These are phyloP conservation scores for Lepidium sativum DNA, from an alignment of 345 rosid species.

Conservation along the genomic window DNA sequence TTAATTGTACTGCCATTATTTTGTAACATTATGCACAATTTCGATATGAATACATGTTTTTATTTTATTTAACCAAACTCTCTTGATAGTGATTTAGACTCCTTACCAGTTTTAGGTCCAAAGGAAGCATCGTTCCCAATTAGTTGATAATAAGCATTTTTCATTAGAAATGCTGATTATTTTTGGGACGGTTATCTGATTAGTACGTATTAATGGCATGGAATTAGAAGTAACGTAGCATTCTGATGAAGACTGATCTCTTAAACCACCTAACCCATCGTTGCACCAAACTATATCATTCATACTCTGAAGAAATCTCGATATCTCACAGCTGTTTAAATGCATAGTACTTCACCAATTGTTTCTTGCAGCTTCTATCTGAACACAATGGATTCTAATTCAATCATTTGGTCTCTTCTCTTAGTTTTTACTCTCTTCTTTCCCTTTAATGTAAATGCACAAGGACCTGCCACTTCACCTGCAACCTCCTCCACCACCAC, in stretches of 20 bases:
- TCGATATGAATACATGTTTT: not conserved
- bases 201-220: constrained; percentile 4
- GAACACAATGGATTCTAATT: constrained; percentile 39
- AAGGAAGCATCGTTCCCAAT: constrained; percentile 14
- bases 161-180: not conserved
- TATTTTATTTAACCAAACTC: not conserved
- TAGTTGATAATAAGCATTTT: not conserved
- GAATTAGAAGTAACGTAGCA: constrained; percentile 43
- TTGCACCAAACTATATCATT: constrained; percentile 39
- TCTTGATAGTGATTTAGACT: constrained; percentile 26
- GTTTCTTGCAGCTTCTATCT: constrained; percentile 19
- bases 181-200: not conserved
- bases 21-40: constrained; percentile 7
- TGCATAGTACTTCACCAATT: constrained; percentile 18
- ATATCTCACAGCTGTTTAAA: not conserved
- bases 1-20: constrained; percentile 12
- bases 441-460: constrained; percentile 40
- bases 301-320: constrained; percentile 7
- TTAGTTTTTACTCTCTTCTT: constrained; percentile 30
- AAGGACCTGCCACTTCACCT: constrained; percentile 70
- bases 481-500: constrained; percentile 42
- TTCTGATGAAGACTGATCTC: constrained; percentile 42
- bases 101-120: constrained; percentile 31
- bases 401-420: constrained; percentile 26
- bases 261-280: constrained; percentile 35